Evolutionary conservation across 2,329 filamentous ascomycete genomes (phyloP), one percentile per base, ranked within the genome.

Genomic region (Apiospora marii): DNA sequence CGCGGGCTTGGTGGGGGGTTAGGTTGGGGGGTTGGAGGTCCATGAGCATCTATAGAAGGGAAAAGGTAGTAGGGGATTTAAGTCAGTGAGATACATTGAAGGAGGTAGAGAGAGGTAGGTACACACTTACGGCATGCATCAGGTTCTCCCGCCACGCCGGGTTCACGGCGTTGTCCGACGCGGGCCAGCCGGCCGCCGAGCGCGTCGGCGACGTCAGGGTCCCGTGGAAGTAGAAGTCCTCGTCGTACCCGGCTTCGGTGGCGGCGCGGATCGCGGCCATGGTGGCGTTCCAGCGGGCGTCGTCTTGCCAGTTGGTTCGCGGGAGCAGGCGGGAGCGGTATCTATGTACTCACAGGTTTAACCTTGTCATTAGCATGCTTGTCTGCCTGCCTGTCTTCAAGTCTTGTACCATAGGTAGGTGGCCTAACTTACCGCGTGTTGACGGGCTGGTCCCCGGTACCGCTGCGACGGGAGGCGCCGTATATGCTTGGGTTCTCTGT

Each of bases 131-230:
- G 13, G 58, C 58, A 14, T 64, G 58, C 58, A 64, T 64, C 34
- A 64, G 34, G 58, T 64, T 64, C 58, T 64, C 58, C 58, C 86
- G 79, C 81, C 85, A 87, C 1, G 85, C 85, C 3, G 85, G 85
- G 70, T 84, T 85, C 16, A 84, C 78, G 8, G 82, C 82, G 22
- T 83, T 81, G 48, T 76, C 72, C 1, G 51, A 43, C 43, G 79
- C 78, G 10, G 77, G 78, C 71, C 81, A 83, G 44, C 79, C 79
- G 4, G 76, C 78, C 24, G 80, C 77, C 10, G 78, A 76, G 34
- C 77, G 79, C 19, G 76, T 78, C 2, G 80, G 80, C 41, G 75
- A 73, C 70, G 81, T 72, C 72, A 80, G 77, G 72, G 81, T 81
- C n/a, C 78, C 80, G 73, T 81, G 80, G 74, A 81, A 81, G 34